A percentile compares a stretch with the other conserved stretches of the same genome.
Evolutionary conservation across 345 rosid genomes (phyloP).

Genomic region (Hibiscus trionum): DNA sequence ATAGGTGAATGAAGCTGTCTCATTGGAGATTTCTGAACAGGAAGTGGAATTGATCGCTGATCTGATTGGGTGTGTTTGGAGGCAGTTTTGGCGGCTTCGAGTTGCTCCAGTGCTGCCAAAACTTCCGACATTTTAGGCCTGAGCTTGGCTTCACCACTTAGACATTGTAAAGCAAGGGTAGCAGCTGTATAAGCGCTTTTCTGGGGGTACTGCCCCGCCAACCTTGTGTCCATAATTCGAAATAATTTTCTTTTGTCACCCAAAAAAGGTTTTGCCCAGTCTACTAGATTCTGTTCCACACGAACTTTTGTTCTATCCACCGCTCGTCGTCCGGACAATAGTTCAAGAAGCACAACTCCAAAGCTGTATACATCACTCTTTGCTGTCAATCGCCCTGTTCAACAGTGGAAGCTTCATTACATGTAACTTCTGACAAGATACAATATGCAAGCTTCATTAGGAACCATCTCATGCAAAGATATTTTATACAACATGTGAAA

Average conservation of each 20-base stretch:
- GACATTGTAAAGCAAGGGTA: constrained; percentile 63
- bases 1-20: constrained; percentile 48
- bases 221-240: constrained; percentile 85
- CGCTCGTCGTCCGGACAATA: constrained; percentile 81
- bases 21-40: constrained; percentile 47
- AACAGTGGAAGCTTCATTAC: constrained; percentile 18
- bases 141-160: constrained; percentile 51
- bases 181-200: constrained; percentile 77
- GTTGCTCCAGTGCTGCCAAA: constrained; percentile 52
- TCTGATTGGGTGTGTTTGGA: constrained; percentile 27
- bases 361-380: constrained; percentile 95
- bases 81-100: constrained; percentile 38
- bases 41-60: constrained; percentile 20
- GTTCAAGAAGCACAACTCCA: constrained; percentile 85
- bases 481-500: not conserved
- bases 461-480: not conserved
- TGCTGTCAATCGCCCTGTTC: constrained; percentile 74
- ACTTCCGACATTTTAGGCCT: constrained; percentile 90
- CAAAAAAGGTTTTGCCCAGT: constrained; percentile 89
- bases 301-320: constrained; percentile 75
- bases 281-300: constrained; percentile 79
- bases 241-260: constrained; percentile 81
- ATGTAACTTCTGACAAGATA: not conserved
- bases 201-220: constrained; percentile 94
- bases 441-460: not conserved